phyloP scores from a whole-genome alignment of 139 green algal genomes.

The Haematococcus lacustris region DNA sequence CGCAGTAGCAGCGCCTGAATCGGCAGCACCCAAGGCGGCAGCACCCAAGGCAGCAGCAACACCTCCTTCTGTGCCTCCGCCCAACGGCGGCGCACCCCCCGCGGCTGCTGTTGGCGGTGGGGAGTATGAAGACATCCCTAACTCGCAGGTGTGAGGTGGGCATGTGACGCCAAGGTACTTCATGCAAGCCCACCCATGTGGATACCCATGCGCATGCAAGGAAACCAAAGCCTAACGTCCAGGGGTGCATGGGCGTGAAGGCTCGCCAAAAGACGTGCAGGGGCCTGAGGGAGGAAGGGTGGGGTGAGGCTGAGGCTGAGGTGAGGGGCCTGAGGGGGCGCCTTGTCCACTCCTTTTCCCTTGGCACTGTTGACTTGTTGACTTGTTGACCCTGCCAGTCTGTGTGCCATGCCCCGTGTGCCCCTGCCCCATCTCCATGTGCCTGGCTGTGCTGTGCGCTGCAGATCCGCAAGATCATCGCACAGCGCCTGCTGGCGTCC shows the following conservation, averaged over 20 bases:
- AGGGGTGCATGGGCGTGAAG: not conserved
- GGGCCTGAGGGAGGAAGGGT: not conserved
- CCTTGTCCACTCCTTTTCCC: not conserved
- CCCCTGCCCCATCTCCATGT: slow-evolving; percentile 7
- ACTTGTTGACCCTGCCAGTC: not conserved
- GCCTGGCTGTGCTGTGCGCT: not conserved
- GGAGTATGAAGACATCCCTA: slow-evolving; percentile 62
- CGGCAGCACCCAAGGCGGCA: not conserved
- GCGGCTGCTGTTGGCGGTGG: not conserved
- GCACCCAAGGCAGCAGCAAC: slow-evolving; percentile 11
- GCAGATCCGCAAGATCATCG: slow-evolving; percentile 84
- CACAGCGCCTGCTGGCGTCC: slow-evolving; percentile 74
- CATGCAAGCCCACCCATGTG: not conserved
- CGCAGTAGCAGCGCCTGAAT: slow-evolving; percentile 3
- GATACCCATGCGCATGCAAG: not conserved
- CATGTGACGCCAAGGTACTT: not conserved
- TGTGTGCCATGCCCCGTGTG: not conserved
- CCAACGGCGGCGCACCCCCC: slow-evolving; percentile 8
- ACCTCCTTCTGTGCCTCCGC: not conserved
- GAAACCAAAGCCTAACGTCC: not conserved
- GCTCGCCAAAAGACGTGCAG: not conserved
- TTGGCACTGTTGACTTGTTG: not conserved
- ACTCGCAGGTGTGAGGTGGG: slow-evolving; percentile 35
- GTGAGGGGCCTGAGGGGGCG: not conserved
- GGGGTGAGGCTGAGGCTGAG: not conserved